Base-by-base conservation (phyloP, 768 basidiomycete species). In the Termitomyces sp. region DNA sequence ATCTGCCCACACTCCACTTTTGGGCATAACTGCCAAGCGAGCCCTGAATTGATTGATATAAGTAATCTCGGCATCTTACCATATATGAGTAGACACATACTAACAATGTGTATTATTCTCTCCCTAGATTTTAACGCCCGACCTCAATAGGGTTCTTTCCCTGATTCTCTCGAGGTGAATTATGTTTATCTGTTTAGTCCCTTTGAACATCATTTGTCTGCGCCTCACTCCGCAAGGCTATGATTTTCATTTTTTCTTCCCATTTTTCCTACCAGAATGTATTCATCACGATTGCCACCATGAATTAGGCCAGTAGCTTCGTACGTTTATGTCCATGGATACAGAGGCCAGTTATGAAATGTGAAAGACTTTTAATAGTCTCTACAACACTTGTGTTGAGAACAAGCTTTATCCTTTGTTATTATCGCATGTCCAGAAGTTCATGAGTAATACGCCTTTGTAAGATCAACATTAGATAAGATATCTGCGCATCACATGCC, bases 401-500 rank as follows among this genome's bases (percentile, higher is more conserved):
- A 12, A n/a, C 36, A 36, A 30, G 30, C 30, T 30, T 30, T 30
- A 30, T 30, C 30, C 12, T 6, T 6, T 36, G 36, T n/a, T n/a
- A n/a, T n/a, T 16, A 36, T 16, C 6, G 6, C 36, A 16, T 16
- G 36, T 36, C 8, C 38, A n/a, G 18, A 18, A 18, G 13, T 36
- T 35, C 35, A 28, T 26, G 13, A 14, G 3, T n/a, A n/a, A n/a
- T n/a, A n/a, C 24, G 14, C 6, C 16, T 6, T n/a, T 10, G 16
- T 33, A 4, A n/a, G 8, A 40, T 40, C 40, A 40, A 8, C 40
- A 33, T 53, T n/a, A 52, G 45, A 46, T 56, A 56, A 56, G 36
- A 58, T 53, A 46, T n/a, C 32, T 55, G 46, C 9, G 18, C 35
- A 55, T 60, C 59, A 60, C 58, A 60, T 57, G 59, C 14, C 24